Evolutionary conservation across 1,139 yeast genomes (phyloP), one percentile per base, ranked within the genome.

Genomic region (Taphrina pruni): DNA sequence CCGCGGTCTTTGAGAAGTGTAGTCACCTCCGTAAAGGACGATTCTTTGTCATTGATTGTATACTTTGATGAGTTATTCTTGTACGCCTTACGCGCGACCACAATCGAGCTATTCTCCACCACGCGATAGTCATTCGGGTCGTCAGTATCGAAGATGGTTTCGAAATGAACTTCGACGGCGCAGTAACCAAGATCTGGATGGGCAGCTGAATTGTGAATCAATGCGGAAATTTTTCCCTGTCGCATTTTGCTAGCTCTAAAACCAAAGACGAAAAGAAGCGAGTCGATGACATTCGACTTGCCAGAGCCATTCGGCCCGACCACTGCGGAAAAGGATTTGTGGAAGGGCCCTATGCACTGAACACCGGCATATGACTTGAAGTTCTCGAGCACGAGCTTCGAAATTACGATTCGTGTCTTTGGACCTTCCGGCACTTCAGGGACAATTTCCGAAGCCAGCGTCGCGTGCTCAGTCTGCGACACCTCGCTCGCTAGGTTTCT

Each of bases 301-400:
- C 99, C 99, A 52, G 97, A 90, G 41, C 99, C 99, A 77, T 95
- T 95, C 3, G 99, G 99, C 0, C 99, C 99, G n/a, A 95, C 98
- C 9, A 95, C 96, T 0, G 99, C 97, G 8, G 97, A 90, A 77
- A 95, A 95, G 1, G 96, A 90, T 57, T 78, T 76, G 77, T 94
- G 89, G 78, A 95, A 95, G 0, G 99, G 99, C 0, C 99, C 99
- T 71, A 95, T 90, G 9, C 86, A 86, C 79, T 94, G 98, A n/a
- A 84, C 81, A 0, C 99, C 99, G 0, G 98, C 98, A 77, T 95
- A 95, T 0, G 98, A 92, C 76, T 95, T 95, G 84, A 94, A 95
- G 76, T 95, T 89, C 5, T 88, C 88, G 61, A 95, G 82, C 0
- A 88, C 89, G 45, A 94, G 79, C 74, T 86, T 85, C 56, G 87